Evolutionary conservation across 2,329 filamentous ascomycete species (phyloP).

Genomic region (Monosporascus sp.): DNA sequence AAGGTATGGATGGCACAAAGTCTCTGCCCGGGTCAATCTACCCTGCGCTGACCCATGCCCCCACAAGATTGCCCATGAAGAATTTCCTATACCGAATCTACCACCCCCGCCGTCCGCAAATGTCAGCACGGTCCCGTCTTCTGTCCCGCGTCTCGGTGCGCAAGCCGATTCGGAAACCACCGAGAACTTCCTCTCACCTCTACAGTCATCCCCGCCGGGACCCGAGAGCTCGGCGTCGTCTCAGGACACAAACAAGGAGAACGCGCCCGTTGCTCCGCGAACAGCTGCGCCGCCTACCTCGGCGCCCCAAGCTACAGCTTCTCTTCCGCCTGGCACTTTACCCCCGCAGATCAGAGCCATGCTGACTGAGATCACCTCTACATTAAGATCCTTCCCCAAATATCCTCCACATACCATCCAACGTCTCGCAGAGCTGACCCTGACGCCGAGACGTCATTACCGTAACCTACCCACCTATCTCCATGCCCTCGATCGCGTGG

Average conservation of each 20-base stretch:
- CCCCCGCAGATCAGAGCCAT: conserved; percentile 61
- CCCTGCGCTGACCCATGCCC: conserved; percentile 1
- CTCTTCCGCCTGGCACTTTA: conserved; percentile 40
- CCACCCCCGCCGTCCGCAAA: conserved; percentile 32
- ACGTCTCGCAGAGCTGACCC: conserved; percentile 79
- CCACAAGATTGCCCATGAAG: conserved; percentile 64
- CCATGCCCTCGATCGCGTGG: conserved; percentile 82
- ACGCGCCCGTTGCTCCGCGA: conserved; percentile 32
- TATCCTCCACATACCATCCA: conserved; percentile 91
- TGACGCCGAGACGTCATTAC: conserved; percentile 74
- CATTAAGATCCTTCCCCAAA: conserved; percentile 62
- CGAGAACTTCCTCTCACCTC: conserved; percentile 39
- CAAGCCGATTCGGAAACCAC: conserved; percentile 30
- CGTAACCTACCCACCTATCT: conserved; percentile 77
- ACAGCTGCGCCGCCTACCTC: conserved; percentile 29
- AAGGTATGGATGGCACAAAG: conserved; percentile 33
- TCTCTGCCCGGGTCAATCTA: conserved; percentile 13
- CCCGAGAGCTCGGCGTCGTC: conserved; percentile 34
- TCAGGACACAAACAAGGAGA: conserved; percentile 65
- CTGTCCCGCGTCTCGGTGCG: conserved; percentile 32
- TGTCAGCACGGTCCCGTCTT: conserved; percentile 17
- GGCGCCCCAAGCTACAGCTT: conserved; percentile 29
- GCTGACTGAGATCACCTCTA: conserved; percentile 53
- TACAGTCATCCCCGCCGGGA: conserved; percentile 40
- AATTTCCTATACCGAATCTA: conserved; percentile 67